A percentile compares a stretch with the other conserved stretches of the same genome.
These are phyloP conservation scores for Dryas drummondii DNA, from an alignment of 306 rosid genomes.

Conservation along the genomic window DNA sequence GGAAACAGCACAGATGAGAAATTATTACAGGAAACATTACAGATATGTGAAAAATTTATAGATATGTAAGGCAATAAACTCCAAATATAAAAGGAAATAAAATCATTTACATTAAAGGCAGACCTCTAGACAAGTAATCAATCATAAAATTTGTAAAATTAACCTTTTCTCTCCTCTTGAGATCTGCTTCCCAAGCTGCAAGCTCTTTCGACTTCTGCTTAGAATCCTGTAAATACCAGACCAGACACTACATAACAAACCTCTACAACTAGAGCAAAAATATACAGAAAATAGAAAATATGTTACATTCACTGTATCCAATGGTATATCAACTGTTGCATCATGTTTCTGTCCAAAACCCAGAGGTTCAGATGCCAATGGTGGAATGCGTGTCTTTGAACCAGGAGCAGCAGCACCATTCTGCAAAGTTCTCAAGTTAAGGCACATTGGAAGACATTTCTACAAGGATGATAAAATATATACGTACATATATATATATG, in stretches of 20 bases:
- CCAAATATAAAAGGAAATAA: background rate
- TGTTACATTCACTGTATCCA: conserved; percentile 69
- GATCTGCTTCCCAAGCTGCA: conserved; percentile 91
- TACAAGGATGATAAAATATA: background rate
- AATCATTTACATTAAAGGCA: conserved; percentile 6
- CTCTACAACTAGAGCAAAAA: conserved; percentile 20
- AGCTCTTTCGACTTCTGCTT: conserved; percentile 79
- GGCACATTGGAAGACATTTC: background rate
- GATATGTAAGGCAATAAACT: background rate
- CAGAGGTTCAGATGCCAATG: conserved; percentile 56
- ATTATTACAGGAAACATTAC: background rate
- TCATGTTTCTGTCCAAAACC: conserved; percentile 90
- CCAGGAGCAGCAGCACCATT: conserved; percentile 62
- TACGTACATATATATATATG: background rate
- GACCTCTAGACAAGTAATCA: conserved; percentile 6
- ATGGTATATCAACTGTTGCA: conserved; percentile 87
- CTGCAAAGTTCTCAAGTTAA: conserved; percentile 38
- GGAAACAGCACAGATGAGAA: background rate
- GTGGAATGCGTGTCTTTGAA: conserved; percentile 71
- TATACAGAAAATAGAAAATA: conserved; percentile 10
- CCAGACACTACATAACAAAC: conserved; percentile 26
- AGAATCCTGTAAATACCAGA: conserved; percentile 56
- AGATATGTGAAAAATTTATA: background rate
- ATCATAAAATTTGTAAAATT: conserved; percentile 1
- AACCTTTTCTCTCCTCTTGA: conserved; percentile 82